A percentile compares a stretch with the other conserved stretches of the same genome.
Evolutionary conservation across 1,139 yeast genomes (phyloP).

Genomic region (Hyphopichia burtonii): DNA sequence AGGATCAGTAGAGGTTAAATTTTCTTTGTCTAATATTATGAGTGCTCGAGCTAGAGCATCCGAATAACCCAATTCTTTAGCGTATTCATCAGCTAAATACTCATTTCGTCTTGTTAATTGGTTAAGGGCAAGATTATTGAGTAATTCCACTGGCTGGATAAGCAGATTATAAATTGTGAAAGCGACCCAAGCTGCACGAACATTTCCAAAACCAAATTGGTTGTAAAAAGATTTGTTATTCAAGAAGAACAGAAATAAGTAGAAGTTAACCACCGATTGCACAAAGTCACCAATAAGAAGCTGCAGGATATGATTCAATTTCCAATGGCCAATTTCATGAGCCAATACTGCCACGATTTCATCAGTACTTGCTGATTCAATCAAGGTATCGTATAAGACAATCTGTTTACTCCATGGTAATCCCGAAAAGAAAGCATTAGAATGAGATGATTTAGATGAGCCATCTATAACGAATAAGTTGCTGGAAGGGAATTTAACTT

Average conservation of each 20-base stretch:
- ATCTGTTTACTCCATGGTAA: constrained; percentile 87
- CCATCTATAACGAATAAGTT: constrained; percentile 47
- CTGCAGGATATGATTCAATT: constrained; percentile 53
- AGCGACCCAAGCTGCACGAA: background rate
- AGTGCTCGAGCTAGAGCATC: constrained; percentile 5
- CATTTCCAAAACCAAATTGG: background rate
- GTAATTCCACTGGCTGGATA: background rate
- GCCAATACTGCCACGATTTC: constrained; percentile 84
- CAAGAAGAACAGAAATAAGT: background rate
- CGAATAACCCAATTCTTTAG: constrained; percentile 5
- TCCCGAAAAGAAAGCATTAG: constrained; percentile 85
- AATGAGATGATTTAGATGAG: constrained; percentile 81
- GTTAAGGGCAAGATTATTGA: constrained; percentile 4
- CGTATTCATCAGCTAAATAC: constrained; percentile 9
- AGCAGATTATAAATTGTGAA: background rate
- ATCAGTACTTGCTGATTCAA: constrained; percentile 59
- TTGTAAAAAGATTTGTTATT: background rate
- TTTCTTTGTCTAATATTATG: constrained; percentile 5
- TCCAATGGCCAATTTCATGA: constrained; percentile 94
- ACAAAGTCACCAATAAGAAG: background rate
- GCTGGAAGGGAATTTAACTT: constrained; percentile 2
- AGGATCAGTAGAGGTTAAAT: constrained; percentile 6
- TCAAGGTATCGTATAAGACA: constrained; percentile 77
- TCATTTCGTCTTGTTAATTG: constrained; percentile 6
- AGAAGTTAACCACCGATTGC: background rate